A percentile compares a stretch with the other conserved stretches of the same genome.
These are phyloP conservation scores for Talaromyces sp. DNA, from an alignment of 2,329 filamentous ascomycete species.

Conservation along the genomic window DNA sequence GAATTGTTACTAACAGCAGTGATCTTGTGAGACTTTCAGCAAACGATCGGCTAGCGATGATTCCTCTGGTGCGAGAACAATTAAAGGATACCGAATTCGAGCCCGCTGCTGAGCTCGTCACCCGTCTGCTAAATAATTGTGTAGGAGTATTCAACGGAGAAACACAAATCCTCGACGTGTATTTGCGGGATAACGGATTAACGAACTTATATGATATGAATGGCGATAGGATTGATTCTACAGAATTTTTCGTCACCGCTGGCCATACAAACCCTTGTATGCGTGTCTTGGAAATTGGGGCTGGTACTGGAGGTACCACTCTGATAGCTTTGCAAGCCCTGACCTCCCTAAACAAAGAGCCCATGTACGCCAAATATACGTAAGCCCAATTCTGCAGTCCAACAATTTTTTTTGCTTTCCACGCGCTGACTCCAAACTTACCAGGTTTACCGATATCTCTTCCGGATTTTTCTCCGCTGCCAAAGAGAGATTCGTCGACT, in stretches of 20 bases:
- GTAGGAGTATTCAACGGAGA: not conserved
- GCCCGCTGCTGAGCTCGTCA: not conserved
- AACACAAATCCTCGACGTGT: not conserved
- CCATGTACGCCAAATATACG: constrained; percentile 11
- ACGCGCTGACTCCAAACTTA: not conserved
- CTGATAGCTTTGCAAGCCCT: not conserved
- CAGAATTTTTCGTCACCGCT: not conserved
- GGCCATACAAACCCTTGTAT: constrained; percentile 18
- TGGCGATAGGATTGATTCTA: not conserved
- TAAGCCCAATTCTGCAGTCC: not conserved
- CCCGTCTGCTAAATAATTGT: not conserved
- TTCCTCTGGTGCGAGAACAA: not conserved
- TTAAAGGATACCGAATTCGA: not conserved
- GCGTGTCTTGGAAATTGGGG: constrained; percentile 23
- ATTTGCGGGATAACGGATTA: not conserved
- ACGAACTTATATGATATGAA: not conserved
- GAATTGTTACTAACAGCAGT: not conserved
- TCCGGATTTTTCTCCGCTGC: constrained; percentile 24
- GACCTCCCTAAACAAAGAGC: not conserved
- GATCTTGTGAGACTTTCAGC: not conserved
- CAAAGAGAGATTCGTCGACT: constrained; percentile 28
- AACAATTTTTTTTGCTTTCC: not conserved
- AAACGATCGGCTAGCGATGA: not conserved
- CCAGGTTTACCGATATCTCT: constrained; percentile 21
- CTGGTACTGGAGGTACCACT: constrained; percentile 22